These are phyloP conservation scores for Polymyxa betae DNA, from an alignment of 208 protist species.

Conservation along the genomic window DNA sequence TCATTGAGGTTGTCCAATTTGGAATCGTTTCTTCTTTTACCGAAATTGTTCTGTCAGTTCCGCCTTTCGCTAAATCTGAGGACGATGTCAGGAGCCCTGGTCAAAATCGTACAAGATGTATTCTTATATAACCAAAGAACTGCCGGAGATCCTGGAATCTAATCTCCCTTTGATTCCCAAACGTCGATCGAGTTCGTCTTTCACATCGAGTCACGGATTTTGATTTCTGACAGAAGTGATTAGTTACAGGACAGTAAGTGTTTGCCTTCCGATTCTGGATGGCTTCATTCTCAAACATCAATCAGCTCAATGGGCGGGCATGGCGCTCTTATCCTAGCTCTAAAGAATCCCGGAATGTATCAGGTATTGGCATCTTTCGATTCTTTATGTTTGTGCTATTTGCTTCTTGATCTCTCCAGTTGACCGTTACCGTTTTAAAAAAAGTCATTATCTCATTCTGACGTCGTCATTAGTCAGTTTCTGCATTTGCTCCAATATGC, in stretches of 20 bases:
- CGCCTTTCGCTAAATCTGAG: too few relatives aligned
- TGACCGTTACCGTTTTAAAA: too few relatives aligned
- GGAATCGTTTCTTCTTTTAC: too few relatives aligned
- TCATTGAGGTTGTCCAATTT: too few relatives aligned
- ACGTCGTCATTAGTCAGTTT: conserved; percentile 33
- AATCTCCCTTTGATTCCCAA: conserved; percentile 12
- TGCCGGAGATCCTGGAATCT: background rate
- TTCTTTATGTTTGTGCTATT: too few relatives aligned
- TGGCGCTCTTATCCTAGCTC: conserved; percentile 36
- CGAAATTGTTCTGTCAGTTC: too few relatives aligned
- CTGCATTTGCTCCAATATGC: conserved; percentile 41
- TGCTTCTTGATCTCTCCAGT: too few relatives aligned
- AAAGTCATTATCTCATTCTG: background rate
- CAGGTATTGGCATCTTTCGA: background rate
- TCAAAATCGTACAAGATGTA: conserved; percentile 67
- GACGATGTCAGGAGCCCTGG: conserved; percentile 64
- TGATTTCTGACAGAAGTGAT: background rate
- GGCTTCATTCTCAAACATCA: background rate
- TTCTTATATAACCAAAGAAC: conserved; percentile 65
- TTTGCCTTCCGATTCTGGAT: background rate
- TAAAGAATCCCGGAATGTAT: conserved; percentile 29
- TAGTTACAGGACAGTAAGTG: background rate
- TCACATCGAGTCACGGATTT: background rate
- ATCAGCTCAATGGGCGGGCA: conserved; percentile 36
- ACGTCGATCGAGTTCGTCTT: background rate